Evolutionary conservation across 495 filamentous ascomycete genomes (phyloP).

Genomic region (Rhypophila decipiens): DNA sequence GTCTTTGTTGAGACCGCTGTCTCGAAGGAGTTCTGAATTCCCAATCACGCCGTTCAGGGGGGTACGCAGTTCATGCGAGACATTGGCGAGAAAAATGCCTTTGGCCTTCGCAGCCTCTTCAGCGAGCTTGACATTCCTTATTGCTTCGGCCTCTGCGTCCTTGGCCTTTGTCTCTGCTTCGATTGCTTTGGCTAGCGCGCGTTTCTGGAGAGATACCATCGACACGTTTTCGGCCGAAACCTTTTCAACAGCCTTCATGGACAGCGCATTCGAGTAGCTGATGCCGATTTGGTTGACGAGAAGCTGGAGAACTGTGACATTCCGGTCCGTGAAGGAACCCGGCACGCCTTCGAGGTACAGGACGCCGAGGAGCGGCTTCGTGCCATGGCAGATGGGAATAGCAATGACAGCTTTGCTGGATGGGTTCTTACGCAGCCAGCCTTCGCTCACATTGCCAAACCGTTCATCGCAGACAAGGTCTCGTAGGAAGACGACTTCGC

Average conservation of each 20-base stretch:
- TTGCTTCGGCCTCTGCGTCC: slow-evolving; percentile 72
- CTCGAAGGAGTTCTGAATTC: slow-evolving; percentile 79
- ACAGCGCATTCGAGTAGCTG: slow-evolving; percentile 77
- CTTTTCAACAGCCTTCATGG: slow-evolving; percentile 75
- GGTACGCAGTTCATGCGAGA: slow-evolving; percentile 80
- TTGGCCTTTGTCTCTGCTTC: slow-evolving; percentile 80
- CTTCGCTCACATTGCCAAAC: slow-evolving; percentile 72
- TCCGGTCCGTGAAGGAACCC: slow-evolving; percentile 81
- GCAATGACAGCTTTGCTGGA: slow-evolving; percentile 74
- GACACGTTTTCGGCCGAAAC: slow-evolving; percentile 74
- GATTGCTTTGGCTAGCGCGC: slow-evolving; percentile 69
- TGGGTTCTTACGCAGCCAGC: slow-evolving; percentile 61
- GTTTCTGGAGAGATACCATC: slow-evolving; percentile 84
- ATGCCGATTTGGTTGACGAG: slow-evolving; percentile 87
- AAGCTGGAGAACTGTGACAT: slow-evolving; percentile 75
- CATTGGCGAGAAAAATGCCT: slow-evolving; percentile 87
- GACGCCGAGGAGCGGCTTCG: slow-evolving; percentile 68
- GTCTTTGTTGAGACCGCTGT: slow-evolving; percentile 67
- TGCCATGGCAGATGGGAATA: slow-evolving; percentile 75
- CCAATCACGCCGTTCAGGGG: slow-evolving; percentile 88
- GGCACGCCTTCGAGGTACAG: slow-evolving; percentile 82
- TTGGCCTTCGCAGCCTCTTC: slow-evolving; percentile 90
- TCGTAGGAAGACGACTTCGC: slow-evolving; percentile 75
- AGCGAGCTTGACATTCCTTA: slow-evolving; percentile 79
- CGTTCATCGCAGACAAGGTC: slow-evolving; percentile 80